Percentiles rank a stretch among this genome's conserved stretches.
These are phyloP conservation scores for Puccinia horiana DNA, from an alignment of 1,284 basidiomycete species.

Conservation along the genomic window DNA sequence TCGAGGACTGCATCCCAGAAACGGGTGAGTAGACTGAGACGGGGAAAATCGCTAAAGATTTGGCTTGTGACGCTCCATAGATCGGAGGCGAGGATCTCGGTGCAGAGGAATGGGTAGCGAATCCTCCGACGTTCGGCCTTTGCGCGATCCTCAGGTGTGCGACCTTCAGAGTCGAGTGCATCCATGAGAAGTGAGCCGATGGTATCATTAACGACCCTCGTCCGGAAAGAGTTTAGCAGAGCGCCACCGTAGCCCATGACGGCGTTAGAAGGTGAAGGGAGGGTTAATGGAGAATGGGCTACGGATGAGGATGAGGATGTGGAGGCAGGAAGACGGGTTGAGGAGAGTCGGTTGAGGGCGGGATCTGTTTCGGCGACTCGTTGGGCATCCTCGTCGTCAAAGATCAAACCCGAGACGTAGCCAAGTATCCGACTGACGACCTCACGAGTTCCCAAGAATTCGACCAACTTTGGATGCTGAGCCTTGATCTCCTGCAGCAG, in stretches of 20 bases:
- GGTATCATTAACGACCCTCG: constrained; percentile 51
- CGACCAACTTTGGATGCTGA: constrained; percentile 82
- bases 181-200: neutral
- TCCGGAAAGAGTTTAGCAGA: constrained; percentile 52
- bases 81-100: constrained; percentile 93
- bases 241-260: constrained; percentile 48
- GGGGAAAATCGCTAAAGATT: constrained; percentile 72
- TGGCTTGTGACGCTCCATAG: constrained; percentile 92
- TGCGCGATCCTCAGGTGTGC: constrained; percentile 46
- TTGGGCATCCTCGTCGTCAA: constrained; percentile 67
- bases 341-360: constrained; percentile 52
- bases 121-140: constrained; percentile 42
- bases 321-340: constrained; percentile 47
- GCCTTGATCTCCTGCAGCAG: constrained; percentile 92
- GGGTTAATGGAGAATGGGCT: neutral
- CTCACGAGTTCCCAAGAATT: constrained; percentile 77
- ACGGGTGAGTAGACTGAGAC: constrained; percentile 67
- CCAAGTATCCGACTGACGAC: constrained; percentile 76
- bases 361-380: constrained; percentile 54
- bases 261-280: neutral
- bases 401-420: constrained; percentile 81
- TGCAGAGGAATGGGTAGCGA: constrained; percentile 83
- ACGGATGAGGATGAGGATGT: constrained; percentile 70
- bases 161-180: constrained; percentile 60
- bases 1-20: constrained; percentile 94